Conservation (phyloP, 2,329 filamentous ascomycete species). For the Xylaria arbuscula region DNA sequence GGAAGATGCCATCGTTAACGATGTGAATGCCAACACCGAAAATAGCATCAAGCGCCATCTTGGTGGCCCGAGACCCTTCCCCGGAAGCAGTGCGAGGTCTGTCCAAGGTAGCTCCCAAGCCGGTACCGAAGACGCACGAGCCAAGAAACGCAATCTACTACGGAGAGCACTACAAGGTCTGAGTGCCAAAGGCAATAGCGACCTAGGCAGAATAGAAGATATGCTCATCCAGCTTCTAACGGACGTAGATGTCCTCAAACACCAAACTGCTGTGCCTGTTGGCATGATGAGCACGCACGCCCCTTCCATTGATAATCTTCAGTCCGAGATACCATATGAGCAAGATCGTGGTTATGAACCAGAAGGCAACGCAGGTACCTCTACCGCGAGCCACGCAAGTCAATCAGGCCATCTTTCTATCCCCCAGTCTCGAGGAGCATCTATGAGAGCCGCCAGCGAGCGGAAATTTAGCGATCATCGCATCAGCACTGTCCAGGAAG, state of each 20-base stretch:
- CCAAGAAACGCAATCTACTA: slow-evolving; percentile 94
- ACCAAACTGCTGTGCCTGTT: slow-evolving; percentile 60
- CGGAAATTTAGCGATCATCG: slow-evolving; percentile 78
- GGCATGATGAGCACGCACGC: slow-evolving; percentile 60
- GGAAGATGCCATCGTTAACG: slow-evolving; percentile 87
- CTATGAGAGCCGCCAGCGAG: slow-evolving; percentile 59
- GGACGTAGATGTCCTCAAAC: slow-evolving; percentile 88
- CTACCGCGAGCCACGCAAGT: slow-evolving; percentile 75
- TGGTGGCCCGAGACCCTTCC: slow-evolving; percentile 86
- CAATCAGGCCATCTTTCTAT: slow-evolving; percentile 82
- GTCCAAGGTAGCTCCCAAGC: slow-evolving; percentile 66
- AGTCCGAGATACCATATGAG: slow-evolving; percentile 71
- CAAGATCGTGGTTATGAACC: slow-evolving; percentile 83
- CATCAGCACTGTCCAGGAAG: slow-evolving; percentile 89
- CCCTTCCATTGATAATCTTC: slow-evolving; percentile 75
- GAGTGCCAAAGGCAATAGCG: slow-evolving; percentile 86
- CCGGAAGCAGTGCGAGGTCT: slow-evolving; percentile 71
- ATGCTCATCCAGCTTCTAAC: slow-evolving; percentile 92
- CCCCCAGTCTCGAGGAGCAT: slow-evolving; percentile 61
- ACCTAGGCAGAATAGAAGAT: slow-evolving; percentile 87
- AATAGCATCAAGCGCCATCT: slow-evolving; percentile 84
- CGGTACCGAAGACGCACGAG: slow-evolving; percentile 68
- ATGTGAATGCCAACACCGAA: slow-evolving; percentile 88
- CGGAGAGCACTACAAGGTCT: slow-evolving; percentile 91
- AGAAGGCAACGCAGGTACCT: slow-evolving; percentile 81